Conservation (phyloP, 495 filamentous ascomycete species). For the Penicillium manginii region DNA sequence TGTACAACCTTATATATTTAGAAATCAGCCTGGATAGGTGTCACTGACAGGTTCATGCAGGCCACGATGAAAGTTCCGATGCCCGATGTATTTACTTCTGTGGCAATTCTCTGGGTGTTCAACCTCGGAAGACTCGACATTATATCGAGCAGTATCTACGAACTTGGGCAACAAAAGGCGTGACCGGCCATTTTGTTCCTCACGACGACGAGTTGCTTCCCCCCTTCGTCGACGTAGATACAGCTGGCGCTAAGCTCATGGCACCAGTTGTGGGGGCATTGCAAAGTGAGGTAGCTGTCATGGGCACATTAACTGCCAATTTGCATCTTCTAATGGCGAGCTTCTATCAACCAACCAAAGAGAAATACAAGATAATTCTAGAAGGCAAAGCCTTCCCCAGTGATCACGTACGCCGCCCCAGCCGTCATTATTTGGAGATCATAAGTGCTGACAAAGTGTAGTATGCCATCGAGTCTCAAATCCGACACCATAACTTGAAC, state of each 20-base stretch:
- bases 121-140: conserved; percentile 71
- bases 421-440: background rate
- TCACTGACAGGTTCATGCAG: conserved; percentile 10
- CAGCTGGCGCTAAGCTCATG: conserved; percentile 70
- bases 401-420: conserved; percentile 67
- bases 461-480: conserved; percentile 89
- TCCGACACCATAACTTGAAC: conserved; percentile 73
- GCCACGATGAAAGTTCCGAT: conserved; percentile 41
- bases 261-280: conserved; percentile 85
- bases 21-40: background rate
- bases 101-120: conserved; percentile 94
- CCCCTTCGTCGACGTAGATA: conserved; percentile 82
- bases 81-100: conserved; percentile 80
- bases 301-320: conserved; percentile 93
- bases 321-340: conserved; percentile 88
- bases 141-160: conserved; percentile 78
- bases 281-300: conserved; percentile 81
- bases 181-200: conserved; percentile 89
- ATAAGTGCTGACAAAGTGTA: conserved; percentile 35
- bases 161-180: conserved; percentile 92
- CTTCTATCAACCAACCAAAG: conserved; percentile 80
- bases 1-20: conserved; percentile 9
- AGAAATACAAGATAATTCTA: conserved; percentile 85
- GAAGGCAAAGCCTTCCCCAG: conserved; percentile 95
- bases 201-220: conserved; percentile 74